phyloP scores from a whole-genome alignment of 208 protist genomes.

The Novymonas esmeraldas region DNA sequence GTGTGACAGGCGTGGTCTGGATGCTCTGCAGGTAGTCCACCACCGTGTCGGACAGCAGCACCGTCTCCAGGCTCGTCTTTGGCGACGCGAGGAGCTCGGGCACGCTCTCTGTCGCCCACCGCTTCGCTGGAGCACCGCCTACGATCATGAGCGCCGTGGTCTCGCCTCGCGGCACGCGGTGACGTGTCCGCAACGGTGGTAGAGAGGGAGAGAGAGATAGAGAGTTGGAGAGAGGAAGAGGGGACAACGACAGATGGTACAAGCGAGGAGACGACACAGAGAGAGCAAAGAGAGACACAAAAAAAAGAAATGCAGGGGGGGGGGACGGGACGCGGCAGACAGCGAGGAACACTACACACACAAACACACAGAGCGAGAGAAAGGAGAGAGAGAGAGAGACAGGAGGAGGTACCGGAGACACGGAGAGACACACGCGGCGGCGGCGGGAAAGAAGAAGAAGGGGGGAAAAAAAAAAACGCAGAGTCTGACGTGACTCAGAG shows the following conservation, averaged over 20 bases:
- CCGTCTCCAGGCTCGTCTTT: slow-evolving; percentile 2
- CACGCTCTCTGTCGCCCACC: slow-evolving; percentile 21
- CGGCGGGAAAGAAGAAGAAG: too few species aligned
- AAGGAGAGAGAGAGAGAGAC: too few species aligned
- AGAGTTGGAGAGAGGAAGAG: background rate
- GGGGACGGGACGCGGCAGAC: too few species aligned
- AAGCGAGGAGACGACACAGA: background rate
- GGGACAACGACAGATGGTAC: background rate
- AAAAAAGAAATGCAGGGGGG: background rate
- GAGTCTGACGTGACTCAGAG: too few species aligned
- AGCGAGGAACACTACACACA: background rate
- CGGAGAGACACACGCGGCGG: too few species aligned
- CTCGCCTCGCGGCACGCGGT: background rate
- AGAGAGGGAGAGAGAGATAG: background rate
- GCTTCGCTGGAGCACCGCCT: background rate
- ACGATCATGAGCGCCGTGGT: background rate
- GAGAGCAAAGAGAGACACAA: too few species aligned
- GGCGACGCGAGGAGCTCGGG: slow-evolving; percentile 15
- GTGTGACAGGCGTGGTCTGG: background rate
- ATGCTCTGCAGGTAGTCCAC: slow-evolving; percentile 29
- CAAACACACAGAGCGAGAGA: background rate
- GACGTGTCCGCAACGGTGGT: background rate
- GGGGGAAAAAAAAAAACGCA: too few species aligned
- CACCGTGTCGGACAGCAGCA: slow-evolving; percentile 17
- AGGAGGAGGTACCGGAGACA: too few species aligned